Conservation (phyloP, 805 yeast genomes). For the Lachancea cidri region DNA sequence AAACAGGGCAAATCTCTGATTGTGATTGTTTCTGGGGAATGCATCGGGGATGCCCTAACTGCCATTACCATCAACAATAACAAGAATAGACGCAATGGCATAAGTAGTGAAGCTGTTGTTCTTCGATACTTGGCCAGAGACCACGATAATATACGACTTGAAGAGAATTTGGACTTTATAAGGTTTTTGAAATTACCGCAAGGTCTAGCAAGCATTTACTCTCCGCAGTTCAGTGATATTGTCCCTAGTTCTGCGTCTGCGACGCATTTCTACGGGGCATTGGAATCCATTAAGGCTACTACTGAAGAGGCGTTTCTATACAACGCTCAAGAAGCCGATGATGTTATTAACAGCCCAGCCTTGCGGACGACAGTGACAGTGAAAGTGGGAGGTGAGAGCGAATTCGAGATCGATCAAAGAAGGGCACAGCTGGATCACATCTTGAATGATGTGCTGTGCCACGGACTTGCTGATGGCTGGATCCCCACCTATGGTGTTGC, state of each 20-base stretch:
- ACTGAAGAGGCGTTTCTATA: conserved; percentile 30
- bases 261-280: conserved; percentile 23
- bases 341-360: conserved; percentile 10
- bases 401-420: conserved; percentile 29
- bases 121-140: conserved; percentile 20
- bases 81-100: conserved; percentile 23
- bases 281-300: conserved; percentile 30
- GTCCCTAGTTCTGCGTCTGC: conserved; percentile 31
- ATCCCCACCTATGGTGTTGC: conserved; percentile 24
- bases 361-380: conserved; percentile 26
- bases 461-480: conserved; percentile 26
- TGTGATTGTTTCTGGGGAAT: conserved; percentile 24
- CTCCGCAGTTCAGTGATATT: conserved; percentile 24
- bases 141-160: conserved; percentile 14
- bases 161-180: conserved; percentile 24
- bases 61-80: conserved; percentile 30
- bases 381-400: conserved; percentile 28
- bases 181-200: conserved; percentile 26
- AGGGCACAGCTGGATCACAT: conserved; percentile 22
- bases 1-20: conserved; percentile 21
- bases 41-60: conserved; percentile 27
- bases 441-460: conserved; percentile 24
- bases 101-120: conserved; percentile 16
- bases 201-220: conserved; percentile 24
- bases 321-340: conserved; percentile 15